A percentile compares a stretch with the other conserved stretches of the same genome.
Evolutionary conservation across 2,329 filamentous ascomycete species (phyloP).

Genomic region (Hypoxylon sp.): DNA sequence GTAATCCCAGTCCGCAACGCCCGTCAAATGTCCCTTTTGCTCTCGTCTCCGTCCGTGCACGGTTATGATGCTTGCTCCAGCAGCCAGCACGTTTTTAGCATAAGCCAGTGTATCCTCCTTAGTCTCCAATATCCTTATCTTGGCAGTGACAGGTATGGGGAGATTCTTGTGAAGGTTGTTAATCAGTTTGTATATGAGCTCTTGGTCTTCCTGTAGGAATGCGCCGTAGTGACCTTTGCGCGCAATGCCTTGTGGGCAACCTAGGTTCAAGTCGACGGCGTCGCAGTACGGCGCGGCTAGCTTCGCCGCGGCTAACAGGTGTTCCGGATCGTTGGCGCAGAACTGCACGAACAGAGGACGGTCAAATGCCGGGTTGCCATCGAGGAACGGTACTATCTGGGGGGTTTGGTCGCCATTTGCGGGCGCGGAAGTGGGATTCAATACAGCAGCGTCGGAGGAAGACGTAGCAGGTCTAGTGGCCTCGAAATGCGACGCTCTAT

Average conservation of each 20-base stretch:
- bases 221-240: slow-evolving; percentile 91
- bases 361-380: slow-evolving; percentile 87
- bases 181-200: slow-evolving; percentile 84
- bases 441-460: slow-evolving; percentile 22
- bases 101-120: slow-evolving; percentile 89
- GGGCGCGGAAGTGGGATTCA: neutral
- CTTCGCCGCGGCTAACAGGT: slow-evolving; percentile 81
- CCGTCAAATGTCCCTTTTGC: slow-evolving; percentile 96
- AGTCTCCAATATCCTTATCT: slow-evolving; percentile 90
- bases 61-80: slow-evolving; percentile 92
- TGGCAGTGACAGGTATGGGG: slow-evolving; percentile 88
- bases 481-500: slow-evolving; percentile 86
- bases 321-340: slow-evolving; percentile 88
- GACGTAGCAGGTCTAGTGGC: slow-evolving; percentile 60
- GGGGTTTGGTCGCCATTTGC: slow-evolving; percentile 44
- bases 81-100: slow-evolving; percentile 85
- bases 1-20: slow-evolving; percentile 90
- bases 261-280: slow-evolving; percentile 93
- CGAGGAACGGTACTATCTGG: slow-evolving; percentile 70
- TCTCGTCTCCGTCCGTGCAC: slow-evolving; percentile 90
- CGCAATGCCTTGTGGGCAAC: slow-evolving; percentile 96
- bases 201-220: slow-evolving; percentile 94
- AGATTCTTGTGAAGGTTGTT: slow-evolving; percentile 83
- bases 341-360: slow-evolving; percentile 96
- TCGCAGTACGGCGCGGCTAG: slow-evolving; percentile 89